phyloP scores from a whole-genome alignment of 176 grass and related monocot genomes.

The Canna indica region DNA sequence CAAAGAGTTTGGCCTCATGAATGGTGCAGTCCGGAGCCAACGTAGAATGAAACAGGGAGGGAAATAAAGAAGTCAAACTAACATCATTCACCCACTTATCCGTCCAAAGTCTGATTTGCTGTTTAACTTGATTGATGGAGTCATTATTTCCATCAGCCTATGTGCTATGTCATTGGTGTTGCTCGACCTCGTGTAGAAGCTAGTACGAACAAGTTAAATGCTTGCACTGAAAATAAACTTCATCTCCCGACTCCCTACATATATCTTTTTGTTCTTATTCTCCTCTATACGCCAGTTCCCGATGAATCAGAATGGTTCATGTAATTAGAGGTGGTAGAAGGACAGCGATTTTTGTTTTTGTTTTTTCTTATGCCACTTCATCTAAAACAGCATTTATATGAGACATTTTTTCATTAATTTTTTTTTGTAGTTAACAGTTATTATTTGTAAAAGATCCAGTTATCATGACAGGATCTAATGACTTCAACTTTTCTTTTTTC shows the following conservation, averaged over 20 bases:
- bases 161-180: constrained; percentile 14
- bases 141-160: constrained; percentile 3
- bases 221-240: neutral
- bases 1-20: too few species aligned
- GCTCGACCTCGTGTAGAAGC: constrained; percentile 4
- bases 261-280: neutral
- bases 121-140: constrained; percentile 6
- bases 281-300: too few species aligned
- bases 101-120: too few species aligned
- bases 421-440: too few species aligned
- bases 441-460: neutral
- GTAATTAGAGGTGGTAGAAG: constrained; percentile 91
- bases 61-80: too few species aligned
- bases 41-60: too few species aligned
- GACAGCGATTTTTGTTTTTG: constrained; percentile 16
- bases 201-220: neutral
- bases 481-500: constrained; percentile 17
- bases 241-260: neutral
- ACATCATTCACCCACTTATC: too few species aligned
- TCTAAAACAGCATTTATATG: too few species aligned
- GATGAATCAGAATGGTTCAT: too few species aligned
- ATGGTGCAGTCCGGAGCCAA: too few species aligned
- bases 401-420: too few species aligned
- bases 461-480: constrained; percentile 24
- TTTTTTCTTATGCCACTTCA: too few species aligned